phyloP scores from a whole-genome alignment of 2,329 filamentous ascomycete species.

The Aspergillus brasiliensis region DNA sequence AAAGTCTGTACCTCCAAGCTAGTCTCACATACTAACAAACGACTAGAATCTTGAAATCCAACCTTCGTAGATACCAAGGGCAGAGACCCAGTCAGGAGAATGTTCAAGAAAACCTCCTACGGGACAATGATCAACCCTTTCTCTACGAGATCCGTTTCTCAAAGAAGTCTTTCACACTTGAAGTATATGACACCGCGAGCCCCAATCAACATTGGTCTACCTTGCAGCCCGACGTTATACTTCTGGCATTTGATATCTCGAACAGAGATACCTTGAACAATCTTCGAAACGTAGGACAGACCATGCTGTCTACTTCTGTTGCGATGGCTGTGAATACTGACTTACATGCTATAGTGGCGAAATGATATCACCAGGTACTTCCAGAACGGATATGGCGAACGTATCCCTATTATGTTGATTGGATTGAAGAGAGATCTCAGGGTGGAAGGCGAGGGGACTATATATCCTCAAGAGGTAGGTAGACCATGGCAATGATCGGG shows the following conservation, averaged over 20 bases:
- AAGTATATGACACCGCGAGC: constrained; percentile 60
- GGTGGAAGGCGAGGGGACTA: constrained; percentile 46
- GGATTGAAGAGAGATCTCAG: constrained; percentile 62
- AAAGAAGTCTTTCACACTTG: constrained; percentile 56
- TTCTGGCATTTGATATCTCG: constrained; percentile 62
- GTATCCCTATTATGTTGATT: constrained; percentile 60
- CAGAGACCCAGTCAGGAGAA: constrained; percentile 22
- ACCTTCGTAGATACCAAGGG: constrained; percentile 20
- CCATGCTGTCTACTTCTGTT: neutral
- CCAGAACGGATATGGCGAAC: constrained; percentile 46
- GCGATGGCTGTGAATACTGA: neutral
- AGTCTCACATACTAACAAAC: neutral
- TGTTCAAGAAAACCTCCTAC: constrained; percentile 47
- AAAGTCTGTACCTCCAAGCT: neutral
- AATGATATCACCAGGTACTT: constrained; percentile 52
- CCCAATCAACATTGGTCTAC: constrained; percentile 60
- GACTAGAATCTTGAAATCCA: constrained; percentile 23
- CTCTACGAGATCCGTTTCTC: constrained; percentile 61
- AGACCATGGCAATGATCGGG: neutral
- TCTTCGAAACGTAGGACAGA: constrained; percentile 42
- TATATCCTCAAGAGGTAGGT: constrained; percentile 46
- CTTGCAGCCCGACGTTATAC: constrained; percentile 55
- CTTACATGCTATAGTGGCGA: constrained; percentile 39
- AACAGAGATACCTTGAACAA: constrained; percentile 54
- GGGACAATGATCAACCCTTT: constrained; percentile 61